Percentiles rank a stretch among this genome's conserved stretches.
Evolutionary conservation across 371 early-diverging fungal genomes (phyloP).

Genomic region (Lichtheimia hyalospora): DNA sequence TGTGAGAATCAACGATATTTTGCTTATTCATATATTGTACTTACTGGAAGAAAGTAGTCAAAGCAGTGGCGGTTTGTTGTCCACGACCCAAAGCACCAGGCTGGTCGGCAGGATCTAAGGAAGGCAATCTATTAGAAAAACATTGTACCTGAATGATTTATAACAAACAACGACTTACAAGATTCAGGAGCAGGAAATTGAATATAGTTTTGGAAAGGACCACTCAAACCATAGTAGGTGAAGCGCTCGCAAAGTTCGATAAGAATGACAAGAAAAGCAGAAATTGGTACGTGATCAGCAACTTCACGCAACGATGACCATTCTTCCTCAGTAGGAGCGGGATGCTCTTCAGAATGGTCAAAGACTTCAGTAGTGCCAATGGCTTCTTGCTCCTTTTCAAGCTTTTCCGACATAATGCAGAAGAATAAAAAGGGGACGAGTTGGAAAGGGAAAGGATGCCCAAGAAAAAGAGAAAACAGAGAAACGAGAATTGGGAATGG

Average conservation of each 20-base stretch:
- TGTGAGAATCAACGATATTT: neutral
- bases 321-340: conserved; percentile 47
- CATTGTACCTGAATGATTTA: neutral
- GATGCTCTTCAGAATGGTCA: conserved; percentile 12
- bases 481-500: neutral
- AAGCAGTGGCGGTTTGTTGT: conserved; percentile 65
- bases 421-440: neutral
- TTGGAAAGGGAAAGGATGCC: neutral
- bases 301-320: conserved; percentile 38
- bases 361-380: neutral
- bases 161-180: conserved; percentile 20
- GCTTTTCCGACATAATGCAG: neutral
- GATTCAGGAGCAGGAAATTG: conserved; percentile 38
- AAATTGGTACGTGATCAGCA: conserved; percentile 34
- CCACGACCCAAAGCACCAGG: conserved; percentile 49
- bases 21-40: neutral
- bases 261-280: conserved; percentile 46
- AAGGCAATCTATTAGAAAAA: neutral
- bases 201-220: conserved; percentile 70
- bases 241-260: conserved; percentile 70
- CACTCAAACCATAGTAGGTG: conserved; percentile 74
- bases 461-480: neutral
- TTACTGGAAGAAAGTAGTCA: conserved; percentile 69
- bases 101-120: conserved; percentile 41
- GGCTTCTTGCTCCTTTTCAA: neutral